Conservation (phyloP, 805 yeast genomes). For the Candida peoriensis region DNA sequence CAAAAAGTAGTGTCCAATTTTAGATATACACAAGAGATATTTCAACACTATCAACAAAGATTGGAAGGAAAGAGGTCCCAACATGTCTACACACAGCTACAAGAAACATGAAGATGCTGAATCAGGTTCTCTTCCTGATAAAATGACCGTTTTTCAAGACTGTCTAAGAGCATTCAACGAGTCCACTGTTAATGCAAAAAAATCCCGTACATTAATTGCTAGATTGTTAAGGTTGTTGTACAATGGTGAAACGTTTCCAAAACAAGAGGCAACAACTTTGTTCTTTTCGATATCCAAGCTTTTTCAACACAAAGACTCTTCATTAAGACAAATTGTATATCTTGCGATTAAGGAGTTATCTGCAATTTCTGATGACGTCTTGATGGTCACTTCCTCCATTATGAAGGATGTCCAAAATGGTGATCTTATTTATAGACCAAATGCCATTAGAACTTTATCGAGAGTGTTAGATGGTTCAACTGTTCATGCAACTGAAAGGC, state of each 20-base stretch:
- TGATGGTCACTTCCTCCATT: conserved; percentile 96
- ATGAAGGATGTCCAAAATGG: conserved; percentile 97
- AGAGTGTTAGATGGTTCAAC: conserved; percentile 87
- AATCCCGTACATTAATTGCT: conserved; percentile 79
- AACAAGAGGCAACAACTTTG: conserved; percentile 83
- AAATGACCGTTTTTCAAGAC: conserved; percentile 96
- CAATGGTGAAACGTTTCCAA: conserved; percentile 82
- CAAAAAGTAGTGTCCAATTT: not conserved
- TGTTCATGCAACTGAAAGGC: conserved; percentile 88
- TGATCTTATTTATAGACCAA: conserved; percentile 80
- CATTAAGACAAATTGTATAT: conserved; percentile 89
- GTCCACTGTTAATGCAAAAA: conserved; percentile 81
- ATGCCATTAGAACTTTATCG: conserved; percentile 88
- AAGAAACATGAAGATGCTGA: conserved; percentile 79
- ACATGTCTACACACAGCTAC: conserved; percentile 78
- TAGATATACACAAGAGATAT: no score
- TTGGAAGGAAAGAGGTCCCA: no score
- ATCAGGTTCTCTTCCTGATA: conserved; percentile 72
- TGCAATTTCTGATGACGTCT: conserved; percentile 78
- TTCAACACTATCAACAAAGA: not conserved
- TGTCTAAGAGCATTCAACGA: conserved; percentile 91
- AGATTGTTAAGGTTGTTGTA: conserved; percentile 77
- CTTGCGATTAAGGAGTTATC: conserved; percentile 90
- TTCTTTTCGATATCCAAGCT: conserved; percentile 92
- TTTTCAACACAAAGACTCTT: conserved; percentile 85